Percentiles rank a stretch among this genome's conserved stretches.
Conservation (phyloP, 768 basidiomycete genomes). For the Termitomyces sp. region DNA sequence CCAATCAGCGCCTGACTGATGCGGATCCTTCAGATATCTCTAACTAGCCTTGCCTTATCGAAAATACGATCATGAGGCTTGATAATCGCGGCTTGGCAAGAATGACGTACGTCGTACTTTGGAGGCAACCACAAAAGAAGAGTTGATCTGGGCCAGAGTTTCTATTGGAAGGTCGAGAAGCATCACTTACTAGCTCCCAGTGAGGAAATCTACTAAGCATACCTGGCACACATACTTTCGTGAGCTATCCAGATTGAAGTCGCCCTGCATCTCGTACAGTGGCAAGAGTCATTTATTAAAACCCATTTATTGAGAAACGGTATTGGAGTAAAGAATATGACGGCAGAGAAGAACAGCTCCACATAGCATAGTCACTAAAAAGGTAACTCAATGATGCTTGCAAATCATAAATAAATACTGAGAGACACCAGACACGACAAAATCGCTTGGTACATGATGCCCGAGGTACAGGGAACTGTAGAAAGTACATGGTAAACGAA, state of each 20-base stretch:
- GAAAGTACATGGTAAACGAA: constrained; percentile 1
- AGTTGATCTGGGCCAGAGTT: not conserved
- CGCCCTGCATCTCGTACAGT: not conserved
- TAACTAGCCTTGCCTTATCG: not conserved
- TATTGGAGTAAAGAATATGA: not conserved
- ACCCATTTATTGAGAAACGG: not conserved
- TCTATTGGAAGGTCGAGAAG: not conserved
- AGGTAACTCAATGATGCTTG: not conserved
- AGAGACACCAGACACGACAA: not conserved
- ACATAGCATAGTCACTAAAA: no score
- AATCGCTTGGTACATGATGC: not conserved
- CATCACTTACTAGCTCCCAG: not conserved
- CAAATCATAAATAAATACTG: not conserved
- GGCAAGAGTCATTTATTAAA: no score
- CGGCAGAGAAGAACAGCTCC: not conserved
- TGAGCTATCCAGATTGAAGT: not conserved
- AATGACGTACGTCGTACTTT: no score
- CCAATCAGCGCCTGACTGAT: not conserved
- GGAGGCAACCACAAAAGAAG: no score
- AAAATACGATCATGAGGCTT: not conserved
- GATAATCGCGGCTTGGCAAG: not conserved
- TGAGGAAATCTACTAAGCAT: not conserved
- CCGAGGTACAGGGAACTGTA: not conserved
- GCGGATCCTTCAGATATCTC: no score
- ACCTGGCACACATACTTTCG: not conserved